Percentiles rank a stretch among this genome's conserved stretches.
phyloP scores from a whole-genome alignment of 129 eudicot genomes.

The Flaveria linearis region DNA sequence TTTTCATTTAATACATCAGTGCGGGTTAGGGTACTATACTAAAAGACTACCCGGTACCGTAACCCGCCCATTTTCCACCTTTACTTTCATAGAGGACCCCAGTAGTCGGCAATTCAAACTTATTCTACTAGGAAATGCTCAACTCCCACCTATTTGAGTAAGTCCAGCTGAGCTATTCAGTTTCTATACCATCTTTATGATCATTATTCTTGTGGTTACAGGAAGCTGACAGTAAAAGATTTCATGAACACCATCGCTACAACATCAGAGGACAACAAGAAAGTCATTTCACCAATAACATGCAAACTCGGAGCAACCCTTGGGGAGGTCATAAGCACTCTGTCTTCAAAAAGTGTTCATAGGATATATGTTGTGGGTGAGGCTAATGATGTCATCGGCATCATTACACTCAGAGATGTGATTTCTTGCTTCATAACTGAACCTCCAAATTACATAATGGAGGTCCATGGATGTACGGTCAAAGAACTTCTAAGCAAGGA shows the following conservation, averaged over 20 bases:
- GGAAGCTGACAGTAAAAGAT: constrained; percentile 68
- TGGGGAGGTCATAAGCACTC: constrained; percentile 64
- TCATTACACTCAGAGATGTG: constrained; percentile 87
- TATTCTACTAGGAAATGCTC: too few relatives aligned
- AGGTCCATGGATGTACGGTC: constrained; percentile 59
- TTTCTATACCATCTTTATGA: constrained; percentile 5
- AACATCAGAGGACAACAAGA: constrained; percentile 45
- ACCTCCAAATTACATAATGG: constrained; percentile 70
- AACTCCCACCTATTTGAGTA: not conserved
- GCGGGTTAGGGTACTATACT: too few relatives aligned
- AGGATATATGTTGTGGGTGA: constrained; percentile 62
- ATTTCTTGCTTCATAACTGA: constrained; percentile 86
- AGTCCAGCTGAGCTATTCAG: not conserved
- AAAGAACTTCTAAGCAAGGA: constrained; percentile 51
- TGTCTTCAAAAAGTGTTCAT: constrained; percentile 68
- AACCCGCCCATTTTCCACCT: too few relatives aligned
- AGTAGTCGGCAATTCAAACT: too few relatives aligned
- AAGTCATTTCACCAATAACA: constrained; percentile 57
- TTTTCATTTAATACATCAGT: too few relatives aligned
- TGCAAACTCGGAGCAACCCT: constrained; percentile 74
- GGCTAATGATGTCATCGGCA: constrained; percentile 54
- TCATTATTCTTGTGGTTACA: constrained; percentile 31
- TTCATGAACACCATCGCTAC: constrained; percentile 64
- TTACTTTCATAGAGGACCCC: too few relatives aligned
- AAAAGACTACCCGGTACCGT: too few relatives aligned